Evolutionary conservation across 2,329 filamentous ascomycete genomes (phyloP).

Genomic region (Cladosporium phlei): DNA sequence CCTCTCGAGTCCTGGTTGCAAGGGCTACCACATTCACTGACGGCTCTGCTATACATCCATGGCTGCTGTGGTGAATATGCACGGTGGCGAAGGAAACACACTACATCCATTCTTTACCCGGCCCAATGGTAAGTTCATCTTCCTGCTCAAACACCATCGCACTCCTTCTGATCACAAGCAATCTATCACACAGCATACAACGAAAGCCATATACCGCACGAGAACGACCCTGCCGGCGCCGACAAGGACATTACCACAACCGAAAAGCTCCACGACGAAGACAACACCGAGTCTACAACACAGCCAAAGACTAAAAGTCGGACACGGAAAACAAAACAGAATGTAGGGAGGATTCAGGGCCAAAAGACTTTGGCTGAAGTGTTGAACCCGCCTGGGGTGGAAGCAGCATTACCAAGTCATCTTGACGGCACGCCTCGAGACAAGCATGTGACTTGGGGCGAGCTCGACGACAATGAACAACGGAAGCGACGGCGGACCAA

Average conservation of each 20-base stretch:
- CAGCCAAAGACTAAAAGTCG: slow-evolving; percentile 13
- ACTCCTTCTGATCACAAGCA: background rate
- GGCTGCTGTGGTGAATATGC: slow-evolving; percentile 13
- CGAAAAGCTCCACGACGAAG: slow-evolving; percentile 17
- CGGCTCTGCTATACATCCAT: slow-evolving; percentile 4
- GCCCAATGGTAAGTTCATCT: slow-evolving; percentile 15
- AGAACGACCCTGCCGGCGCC: background rate
- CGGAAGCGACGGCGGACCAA: slow-evolving; percentile 38
- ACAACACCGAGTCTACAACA: slow-evolving; percentile 13
- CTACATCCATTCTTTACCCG: slow-evolving; percentile 31
- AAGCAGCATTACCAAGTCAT: background rate
- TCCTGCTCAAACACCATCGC: background rate
- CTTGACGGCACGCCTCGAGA: background rate
- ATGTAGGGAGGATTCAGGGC: slow-evolving; percentile 13
- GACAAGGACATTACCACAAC: no score
- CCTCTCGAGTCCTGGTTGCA: no score
- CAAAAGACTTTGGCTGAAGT: slow-evolving; percentile 28
- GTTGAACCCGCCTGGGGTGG: slow-evolving; percentile 17
- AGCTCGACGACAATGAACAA: slow-evolving; percentile 28
- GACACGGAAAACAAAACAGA: slow-evolving; percentile 1
- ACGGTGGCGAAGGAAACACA: slow-evolving; percentile 4
- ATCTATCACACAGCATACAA: background rate
- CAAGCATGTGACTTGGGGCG: slow-evolving; percentile 9
- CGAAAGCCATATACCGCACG: background rate
- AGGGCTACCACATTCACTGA: no score